These are phyloP conservation scores for Chrysanthemum lavandulifolium DNA, from an alignment of 129 eudicot species.

Conservation along the genomic window DNA sequence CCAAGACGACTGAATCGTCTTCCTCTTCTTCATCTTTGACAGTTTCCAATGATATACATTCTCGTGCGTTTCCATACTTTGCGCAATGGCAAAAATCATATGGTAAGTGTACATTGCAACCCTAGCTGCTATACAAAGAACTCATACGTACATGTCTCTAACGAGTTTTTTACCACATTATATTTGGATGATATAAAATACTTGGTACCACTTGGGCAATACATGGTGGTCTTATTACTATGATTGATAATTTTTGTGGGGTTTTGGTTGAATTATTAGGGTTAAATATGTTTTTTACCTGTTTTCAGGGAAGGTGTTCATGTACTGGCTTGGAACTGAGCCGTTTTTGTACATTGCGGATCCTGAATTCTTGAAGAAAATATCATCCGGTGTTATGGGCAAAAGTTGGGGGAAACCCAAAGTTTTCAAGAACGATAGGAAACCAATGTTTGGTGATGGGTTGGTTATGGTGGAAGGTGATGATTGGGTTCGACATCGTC, in stretches of 20 bases:
- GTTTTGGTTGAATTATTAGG: no score
- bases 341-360: slow-evolving; percentile 85
- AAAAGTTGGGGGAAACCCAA: slow-evolving; percentile 95
- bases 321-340: slow-evolving; percentile 94
- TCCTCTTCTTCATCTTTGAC: slow-evolving; percentile 14
- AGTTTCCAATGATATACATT: slow-evolving; percentile 73
- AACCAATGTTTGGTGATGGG: slow-evolving; percentile 92
- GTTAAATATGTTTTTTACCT: neutral
- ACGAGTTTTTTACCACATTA: no score
- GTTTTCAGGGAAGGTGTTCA: slow-evolving; percentile 77
- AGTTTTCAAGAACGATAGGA: slow-evolving; percentile 76
- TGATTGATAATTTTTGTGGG: no score
- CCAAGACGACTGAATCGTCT: neutral
- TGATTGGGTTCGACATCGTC: slow-evolving; percentile 92
- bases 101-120: slow-evolving; percentile 39
- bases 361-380: slow-evolving; percentile 69
- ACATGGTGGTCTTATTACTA: no score
- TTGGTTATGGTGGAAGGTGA: slow-evolving; percentile 87
- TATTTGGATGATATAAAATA: no score
- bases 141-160: no score
- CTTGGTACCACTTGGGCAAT: no score
- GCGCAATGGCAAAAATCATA: slow-evolving; percentile 69
- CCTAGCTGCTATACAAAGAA: neutral
- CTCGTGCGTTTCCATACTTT: slow-evolving; percentile 71
- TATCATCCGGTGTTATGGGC: slow-evolving; percentile 66